phyloP scores from a whole-genome alignment of 805 yeast species.

The Metschnikowia aberdeeniae region DNA sequence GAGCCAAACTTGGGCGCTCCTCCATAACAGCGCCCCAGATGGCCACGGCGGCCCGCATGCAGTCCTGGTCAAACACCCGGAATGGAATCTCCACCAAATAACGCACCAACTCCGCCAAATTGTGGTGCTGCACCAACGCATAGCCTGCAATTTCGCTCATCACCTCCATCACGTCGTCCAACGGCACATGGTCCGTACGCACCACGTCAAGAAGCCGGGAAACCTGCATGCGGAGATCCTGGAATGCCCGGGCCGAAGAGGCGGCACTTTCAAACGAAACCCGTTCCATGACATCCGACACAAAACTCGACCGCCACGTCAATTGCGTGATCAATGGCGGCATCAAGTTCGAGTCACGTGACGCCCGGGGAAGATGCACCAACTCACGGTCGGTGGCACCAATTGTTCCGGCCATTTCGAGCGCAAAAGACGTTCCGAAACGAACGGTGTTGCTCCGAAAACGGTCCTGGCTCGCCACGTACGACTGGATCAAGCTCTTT shows the following conservation, averaged over 20 bases:
- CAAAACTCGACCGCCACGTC: slow-evolving; percentile 57
- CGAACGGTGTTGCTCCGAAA: slow-evolving; percentile 39
- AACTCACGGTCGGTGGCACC: slow-evolving; percentile 65
- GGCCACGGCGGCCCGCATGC: slow-evolving; percentile 63
- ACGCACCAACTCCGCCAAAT: slow-evolving; percentile 45
- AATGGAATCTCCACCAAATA: slow-evolving; percentile 70
- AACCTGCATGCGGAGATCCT: slow-evolving; percentile 26
- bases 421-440: slow-evolving; percentile 85
- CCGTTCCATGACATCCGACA: slow-evolving; percentile 30
- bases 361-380: slow-evolving; percentile 40
- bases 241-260: slow-evolving; percentile 26
- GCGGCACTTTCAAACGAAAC: slow-evolving; percentile 25
- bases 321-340: slow-evolving; percentile 76
- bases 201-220: slow-evolving; percentile 13
- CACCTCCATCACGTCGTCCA: slow-evolving; percentile 33
- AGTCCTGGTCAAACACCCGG: slow-evolving; percentile 51
- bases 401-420: slow-evolving; percentile 78
- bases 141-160: slow-evolving; percentile 45
- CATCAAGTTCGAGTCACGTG: slow-evolving; percentile 45
- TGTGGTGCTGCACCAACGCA: slow-evolving; percentile 28
- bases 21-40: slow-evolving; percentile 78
- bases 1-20: slow-evolving; percentile 56
- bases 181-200: slow-evolving; percentile 11
- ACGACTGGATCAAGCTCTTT: slow-evolving; percentile 74
- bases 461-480: slow-evolving; percentile 45